Conservation (phyloP, 2,329 filamentous ascomycete genomes). For the Aspergillus sp. region DNA sequence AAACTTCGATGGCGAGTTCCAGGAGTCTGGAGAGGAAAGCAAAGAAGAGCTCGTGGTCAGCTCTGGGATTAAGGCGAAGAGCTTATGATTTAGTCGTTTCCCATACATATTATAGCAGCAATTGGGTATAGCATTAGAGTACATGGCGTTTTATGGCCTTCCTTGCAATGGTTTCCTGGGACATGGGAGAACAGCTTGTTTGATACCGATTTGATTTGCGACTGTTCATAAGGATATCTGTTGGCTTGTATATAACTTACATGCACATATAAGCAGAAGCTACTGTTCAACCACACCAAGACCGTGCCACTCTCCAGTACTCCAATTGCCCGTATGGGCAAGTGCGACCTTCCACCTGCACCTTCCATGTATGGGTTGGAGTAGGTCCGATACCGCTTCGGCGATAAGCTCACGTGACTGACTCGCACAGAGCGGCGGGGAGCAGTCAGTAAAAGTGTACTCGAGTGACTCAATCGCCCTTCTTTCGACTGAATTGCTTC, state of each 20-base stretch:
- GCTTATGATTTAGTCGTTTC: conserved; percentile 28
- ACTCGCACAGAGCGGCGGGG: conserved; percentile 5
- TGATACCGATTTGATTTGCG: not conserved
- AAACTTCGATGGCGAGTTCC: conserved; percentile 59
- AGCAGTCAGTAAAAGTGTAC: not conserved
- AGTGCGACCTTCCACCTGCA: not conserved
- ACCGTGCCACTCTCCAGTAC: not conserved
- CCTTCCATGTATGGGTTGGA: not conserved
- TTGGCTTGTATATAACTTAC: conserved; percentile 2
- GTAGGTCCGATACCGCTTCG: conserved; percentile 18
- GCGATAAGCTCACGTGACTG: conserved; percentile 10
- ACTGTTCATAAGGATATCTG: not conserved
- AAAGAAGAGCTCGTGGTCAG: conserved; percentile 24
- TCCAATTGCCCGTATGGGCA: not conserved
- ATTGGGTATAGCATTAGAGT: conserved; percentile 10
- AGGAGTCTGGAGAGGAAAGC: conserved; percentile 34
- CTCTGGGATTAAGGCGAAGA: conserved; percentile 35
- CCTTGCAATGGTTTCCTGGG: not conserved
- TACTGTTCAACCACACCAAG: not conserved
- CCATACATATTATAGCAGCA: conserved; percentile 17
- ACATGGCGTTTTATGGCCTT: conserved; percentile 7
- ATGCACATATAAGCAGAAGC: not conserved
- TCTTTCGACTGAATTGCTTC: conserved; percentile 21
- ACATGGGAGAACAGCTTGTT: conserved; percentile 5
- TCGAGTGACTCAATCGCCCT: conserved; percentile 18